phyloP scores from a whole-genome alignment of 805 yeast genomes.

The Wickerhamomyces sydowiorum region DNA sequence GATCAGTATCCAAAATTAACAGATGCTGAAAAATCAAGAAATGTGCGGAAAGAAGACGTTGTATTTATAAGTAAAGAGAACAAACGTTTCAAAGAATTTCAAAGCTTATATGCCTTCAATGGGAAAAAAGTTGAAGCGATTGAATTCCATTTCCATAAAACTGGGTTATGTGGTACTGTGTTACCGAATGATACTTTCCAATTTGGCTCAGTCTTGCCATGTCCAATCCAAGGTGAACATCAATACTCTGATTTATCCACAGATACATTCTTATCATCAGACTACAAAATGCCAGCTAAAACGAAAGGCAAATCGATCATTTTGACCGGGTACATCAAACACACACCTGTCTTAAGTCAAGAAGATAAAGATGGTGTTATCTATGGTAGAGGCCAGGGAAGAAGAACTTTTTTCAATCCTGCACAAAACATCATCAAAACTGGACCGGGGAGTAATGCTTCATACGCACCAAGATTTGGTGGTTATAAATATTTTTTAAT shows the following conservation, averaged over 20 bases:
- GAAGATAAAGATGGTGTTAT: constrained; percentile 63
- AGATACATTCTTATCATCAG: constrained; percentile 35
- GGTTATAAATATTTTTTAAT: constrained; percentile 42
- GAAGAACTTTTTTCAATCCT: constrained; percentile 23
- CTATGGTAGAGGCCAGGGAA: constrained; percentile 37
- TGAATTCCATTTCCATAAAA: constrained; percentile 40
- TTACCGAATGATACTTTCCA: constrained; percentile 28
- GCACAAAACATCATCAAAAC: constrained; percentile 36
- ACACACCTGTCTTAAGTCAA: constrained; percentile 51
- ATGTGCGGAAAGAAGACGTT: constrained; percentile 65
- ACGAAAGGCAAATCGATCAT: constrained; percentile 72
- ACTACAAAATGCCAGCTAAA: constrained; percentile 56
- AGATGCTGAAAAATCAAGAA: constrained; percentile 63
- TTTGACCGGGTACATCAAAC: constrained; percentile 70
- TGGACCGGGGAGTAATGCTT: constrained; percentile 44
- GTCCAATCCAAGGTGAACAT: constrained; percentile 30
- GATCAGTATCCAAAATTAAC: constrained; percentile 58
- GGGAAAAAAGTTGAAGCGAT: constrained; percentile 20
- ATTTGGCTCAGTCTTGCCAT: constrained; percentile 23
- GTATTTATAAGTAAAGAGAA: constrained; percentile 63
- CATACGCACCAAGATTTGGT: constrained; percentile 43
- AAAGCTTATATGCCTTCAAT: constrained; percentile 13
- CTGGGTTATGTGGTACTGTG: constrained; percentile 58
- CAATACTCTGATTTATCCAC: constrained; percentile 34
- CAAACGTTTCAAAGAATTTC: constrained; percentile 30